Base-by-base conservation (phyloP, 2,329 filamentous ascomycete genomes). In the Neonectria punicea region DNA sequence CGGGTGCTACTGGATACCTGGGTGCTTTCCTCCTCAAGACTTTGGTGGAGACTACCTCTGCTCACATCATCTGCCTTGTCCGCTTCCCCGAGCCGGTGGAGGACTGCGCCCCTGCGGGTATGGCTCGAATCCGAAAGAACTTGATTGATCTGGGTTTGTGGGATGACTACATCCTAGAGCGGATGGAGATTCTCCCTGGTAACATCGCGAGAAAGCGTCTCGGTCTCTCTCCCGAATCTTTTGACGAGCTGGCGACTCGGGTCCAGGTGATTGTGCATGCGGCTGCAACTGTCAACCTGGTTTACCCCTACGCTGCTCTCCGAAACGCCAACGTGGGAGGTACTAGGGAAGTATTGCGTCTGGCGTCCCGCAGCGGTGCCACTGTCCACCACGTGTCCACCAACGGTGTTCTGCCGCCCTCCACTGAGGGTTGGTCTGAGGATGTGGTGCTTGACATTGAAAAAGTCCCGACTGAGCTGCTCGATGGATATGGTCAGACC, bases 351-450 rank as follows among this genome's bases (percentile, higher is more conserved):
- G 87, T 94, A 43, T 79, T 95, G 56, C 90, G 92, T 47, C 82
- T 95, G 28, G 92, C 92, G 0, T 85, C 87, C 62, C 84, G 86
- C 41, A 86, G 85, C 25, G 89, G 89, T 13, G 91, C 91, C 1
- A 93, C 92, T 0, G 84, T 94, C 1, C 91, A 94, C 71, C 92
- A 94, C 66, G 83, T 94, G 1, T 94, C 92, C 0, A 94, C 92
- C 1, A 94, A 94, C 69, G 92, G 92, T 55, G 92, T 95, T 2
- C 79, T 95, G 39, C 92, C 92, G 1, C 87, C 90, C 8, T 92
- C 90, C 0, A 84, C 85, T 5, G 84, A 89, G 43, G 90, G 92
- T 11, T 94, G 92, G 92, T 79, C 87, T 1, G 92, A 94, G 76
- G 87, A 90, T 66, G 82, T 87, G 10, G 89, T 90, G 80, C 82